phyloP scores from a whole-genome alignment of 495 filamentous ascomycete genomes.

The Clavariopsis aquatica region DNA sequence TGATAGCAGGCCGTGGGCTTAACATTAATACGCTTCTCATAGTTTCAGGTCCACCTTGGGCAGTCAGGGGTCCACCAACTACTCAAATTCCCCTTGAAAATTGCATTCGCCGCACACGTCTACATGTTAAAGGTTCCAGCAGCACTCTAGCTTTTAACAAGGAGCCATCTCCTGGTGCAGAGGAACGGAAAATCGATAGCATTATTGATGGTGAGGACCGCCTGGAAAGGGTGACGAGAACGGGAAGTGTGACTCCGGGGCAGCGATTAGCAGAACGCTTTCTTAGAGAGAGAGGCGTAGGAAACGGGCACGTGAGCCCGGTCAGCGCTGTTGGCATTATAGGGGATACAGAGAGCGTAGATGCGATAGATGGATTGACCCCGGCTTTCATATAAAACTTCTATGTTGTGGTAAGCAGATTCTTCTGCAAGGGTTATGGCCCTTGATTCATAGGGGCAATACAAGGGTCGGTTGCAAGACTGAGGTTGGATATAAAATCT shows the following conservation, averaged over 20 bases:
- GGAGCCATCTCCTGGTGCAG: slow-evolving; percentile 24
- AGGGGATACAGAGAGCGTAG: not conserved
- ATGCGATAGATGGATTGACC: not conserved
- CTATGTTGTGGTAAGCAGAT: not conserved
- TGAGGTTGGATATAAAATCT: not conserved
- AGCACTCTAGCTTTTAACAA: slow-evolving; percentile 30
- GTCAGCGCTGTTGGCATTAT: not conserved
- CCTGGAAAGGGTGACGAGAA: not conserved
- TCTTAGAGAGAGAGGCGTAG: slow-evolving; percentile 35
- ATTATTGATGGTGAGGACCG: slow-evolving; percentile 5
- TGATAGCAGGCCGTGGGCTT: slow-evolving; percentile 16
- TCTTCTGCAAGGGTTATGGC: not conserved
- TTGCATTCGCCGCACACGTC: not conserved
- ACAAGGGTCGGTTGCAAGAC: not conserved
- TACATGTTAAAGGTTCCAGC: slow-evolving; percentile 12
- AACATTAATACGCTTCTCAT: slow-evolving; percentile 24
- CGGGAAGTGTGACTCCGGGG: slow-evolving; percentile 35
- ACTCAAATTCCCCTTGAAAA: not conserved
- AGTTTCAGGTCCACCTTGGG: slow-evolving; percentile 25
- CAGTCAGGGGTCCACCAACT: not conserved
- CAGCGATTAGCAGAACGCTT: slow-evolving; percentile 41
- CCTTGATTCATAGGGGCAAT: not conserved
- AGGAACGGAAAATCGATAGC: slow-evolving; percentile 17
- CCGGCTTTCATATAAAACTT: not conserved
- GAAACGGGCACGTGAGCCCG: slow-evolving; percentile 21